Evolutionary conservation across 257 asterid genomes (phyloP), one percentile per base, ranked within the genome.

Genomic region (Solanum sejunctum): DNA sequence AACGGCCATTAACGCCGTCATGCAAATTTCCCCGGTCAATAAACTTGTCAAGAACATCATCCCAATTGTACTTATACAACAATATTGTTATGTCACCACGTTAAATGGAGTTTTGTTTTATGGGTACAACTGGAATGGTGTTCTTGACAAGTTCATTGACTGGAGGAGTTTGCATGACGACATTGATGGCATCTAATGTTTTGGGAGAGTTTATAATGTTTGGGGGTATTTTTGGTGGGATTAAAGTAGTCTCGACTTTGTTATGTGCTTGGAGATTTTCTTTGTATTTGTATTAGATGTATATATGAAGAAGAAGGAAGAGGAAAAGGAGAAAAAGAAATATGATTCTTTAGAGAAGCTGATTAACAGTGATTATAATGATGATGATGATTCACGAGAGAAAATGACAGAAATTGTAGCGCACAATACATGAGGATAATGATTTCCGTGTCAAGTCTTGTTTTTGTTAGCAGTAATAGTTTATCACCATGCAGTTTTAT

Each of bases 121-220:
- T 95, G 93, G 97, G 98, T 16, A 95, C 98, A 0, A 96, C 98
- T 2, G 98, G 96, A 4, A 89, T 95, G 93, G 93, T 95, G 72
- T 95, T 95, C 83, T n/a, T 95, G 85, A 93, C 98, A 66, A 88
- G 97, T 84, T 92, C 97, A 60, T 55, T 95, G 83, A 93, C 93
- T 0, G 91, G 98, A 0, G 96, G 97, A 88, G 86, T 93, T 1
- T 93, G 98, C 92, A 89, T 89, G 97, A 93, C 98, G 79, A 96
- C 98, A 78, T 73, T 93, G 51, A 32, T 91, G 91, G 92, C 88
- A 1, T 69, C 85, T 28, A 28, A 28, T 28, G 32, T 28, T 28
- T 28, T 28, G 3, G 0, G 32, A 28, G 32, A 2, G 32, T 2
- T 28, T 28, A 28, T 28, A 28, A 0, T 28, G 32, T 28, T 28